Evolutionary conservation across 1,284 basidiomycete genomes (phyloP).

Genomic region (Pisolithus thermaeus): DNA sequence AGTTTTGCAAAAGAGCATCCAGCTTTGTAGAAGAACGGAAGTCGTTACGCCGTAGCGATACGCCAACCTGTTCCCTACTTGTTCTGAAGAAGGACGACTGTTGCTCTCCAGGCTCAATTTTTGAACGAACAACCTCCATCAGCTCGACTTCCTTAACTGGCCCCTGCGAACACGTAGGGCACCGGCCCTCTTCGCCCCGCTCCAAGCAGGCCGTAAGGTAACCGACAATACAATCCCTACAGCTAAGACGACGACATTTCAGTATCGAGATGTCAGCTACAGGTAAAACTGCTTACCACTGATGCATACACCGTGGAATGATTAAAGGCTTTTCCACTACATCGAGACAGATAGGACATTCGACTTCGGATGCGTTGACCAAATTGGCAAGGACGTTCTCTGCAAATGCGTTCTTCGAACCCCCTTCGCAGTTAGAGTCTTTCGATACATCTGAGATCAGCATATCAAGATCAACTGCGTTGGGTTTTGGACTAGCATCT

Average conservation of each 20-base stretch:
- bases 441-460: conserved; percentile 58
- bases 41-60: conserved; percentile 71
- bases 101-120: conserved; percentile 22
- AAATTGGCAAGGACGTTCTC: conserved; percentile 59
- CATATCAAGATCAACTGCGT: conserved; percentile 51
- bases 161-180: conserved; percentile 63
- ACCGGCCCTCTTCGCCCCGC: conserved; percentile 61
- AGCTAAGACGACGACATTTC: conserved; percentile 41
- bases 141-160: conserved; percentile 67
- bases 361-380: conserved; percentile 39
- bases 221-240: conserved; percentile 77
- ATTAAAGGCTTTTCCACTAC: conserved; percentile 66
- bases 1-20: conserved; percentile 63
- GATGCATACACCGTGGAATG: conserved; percentile 73
- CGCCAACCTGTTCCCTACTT: conserved; percentile 15
- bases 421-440: conserved; percentile 27
- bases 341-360: conserved; percentile 83
- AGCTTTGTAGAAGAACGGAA: conserved; percentile 87
- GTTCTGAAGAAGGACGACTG: conserved; percentile 6
- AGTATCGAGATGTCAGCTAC: not conserved
- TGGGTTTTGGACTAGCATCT: conserved; percentile 32
- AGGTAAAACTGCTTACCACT: conserved; percentile 45
- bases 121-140: conserved; percentile 53
- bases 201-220: conserved; percentile 62
- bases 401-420: conserved; percentile 47